Base-by-base conservation (phyloP, 768 basidiomycete genomes). In the Xerocomellus chrysenteron region DNA sequence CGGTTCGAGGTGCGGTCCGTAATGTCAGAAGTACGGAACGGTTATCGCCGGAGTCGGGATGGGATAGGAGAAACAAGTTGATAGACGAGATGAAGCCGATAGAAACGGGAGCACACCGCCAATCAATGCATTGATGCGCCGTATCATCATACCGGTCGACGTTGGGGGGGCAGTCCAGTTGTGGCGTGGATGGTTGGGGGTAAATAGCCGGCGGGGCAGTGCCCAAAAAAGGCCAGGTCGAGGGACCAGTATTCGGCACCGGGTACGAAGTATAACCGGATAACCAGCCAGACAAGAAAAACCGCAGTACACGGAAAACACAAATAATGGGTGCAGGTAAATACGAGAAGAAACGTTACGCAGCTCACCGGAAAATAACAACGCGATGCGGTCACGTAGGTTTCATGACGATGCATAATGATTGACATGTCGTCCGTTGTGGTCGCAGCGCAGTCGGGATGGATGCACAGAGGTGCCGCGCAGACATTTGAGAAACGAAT, bases 171-270 rank as follows among this genome's bases (percentile, higher is more conserved):
- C n/a, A 36, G 55, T 50, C 12, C 32, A 44, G 32, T 14, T 12
- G 57, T 57, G 52, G 49, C 26, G 36, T 28, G n/a, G 44, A 16
- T n/a, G 12, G 43, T 45, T 2, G 16, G 32, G 46, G 14, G 39
- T 46, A 42, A 19, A 60, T 52, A 68, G 45, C 64, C 67, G 59
- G 55, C 30, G 43, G 33, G 58, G 52, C 52, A 55, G 54, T 59
- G 59, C 33, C 54, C n/a, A 33, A 51, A 45, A 51, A 40, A 13
- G 16, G 35, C 41, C n/a, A 33, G 19, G 44, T 48, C 39, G 46
- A 36, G 42, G 3, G 13, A 30, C 46, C 52, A 42, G 54, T 5
- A 16, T 47, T 33, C 59, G 61, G 68, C 24, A 52, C 9, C 59
- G 54, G 67, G 47, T 45, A 35, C 2, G 8, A 2, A 36, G 19